A percentile compares a stretch with the other conserved stretches of the same genome.
Evolutionary conservation across 2,329 filamentous ascomycete genomes (phyloP).

Genomic region (Scedosporium dehoogii): DNA sequence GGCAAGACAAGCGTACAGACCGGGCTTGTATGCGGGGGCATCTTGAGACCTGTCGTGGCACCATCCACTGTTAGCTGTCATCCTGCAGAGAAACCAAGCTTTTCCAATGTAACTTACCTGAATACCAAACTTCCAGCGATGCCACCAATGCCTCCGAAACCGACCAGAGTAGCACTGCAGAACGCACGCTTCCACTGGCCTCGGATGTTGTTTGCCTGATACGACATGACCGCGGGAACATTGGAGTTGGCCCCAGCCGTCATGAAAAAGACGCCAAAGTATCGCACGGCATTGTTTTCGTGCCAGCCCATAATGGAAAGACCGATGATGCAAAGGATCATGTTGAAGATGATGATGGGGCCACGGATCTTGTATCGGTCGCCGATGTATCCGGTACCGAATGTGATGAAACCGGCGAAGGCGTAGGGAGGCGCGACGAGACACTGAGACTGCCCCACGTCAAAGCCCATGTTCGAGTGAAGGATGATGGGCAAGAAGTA

Average conservation of each 20-base stretch:
- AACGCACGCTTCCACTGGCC: conserved; percentile 85
- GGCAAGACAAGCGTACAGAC: conserved; percentile 45
- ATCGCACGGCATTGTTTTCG: conserved; percentile 44
- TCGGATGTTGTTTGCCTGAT: conserved; percentile 80
- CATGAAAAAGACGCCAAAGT: conserved; percentile 67
- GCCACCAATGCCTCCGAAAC: conserved; percentile 67
- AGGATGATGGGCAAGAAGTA: conserved; percentile 76
- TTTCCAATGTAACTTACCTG: conserved; percentile 23
- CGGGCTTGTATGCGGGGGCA: conserved; percentile 40
- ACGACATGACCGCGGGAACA: conserved; percentile 63
- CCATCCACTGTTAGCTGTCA: not conserved
- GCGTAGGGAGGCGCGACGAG: conserved; percentile 61
- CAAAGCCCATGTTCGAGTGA: conserved; percentile 51
- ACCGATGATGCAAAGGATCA: conserved; percentile 56
- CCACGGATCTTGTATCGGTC: conserved; percentile 59
- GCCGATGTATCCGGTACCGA: conserved; percentile 47
- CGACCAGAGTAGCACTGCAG: conserved; percentile 65
- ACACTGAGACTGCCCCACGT: conserved; percentile 53
- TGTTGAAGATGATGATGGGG: conserved; percentile 56
- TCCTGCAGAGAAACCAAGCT: too few relatives aligned
- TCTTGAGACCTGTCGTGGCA: conserved; percentile 27
- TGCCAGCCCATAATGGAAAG: conserved; percentile 65
- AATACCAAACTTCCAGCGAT: conserved; percentile 70
- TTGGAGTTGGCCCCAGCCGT: conserved; percentile 71
- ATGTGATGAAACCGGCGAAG: conserved; percentile 56